Evolutionary conservation across 768 basidiomycete species (phyloP), one percentile per base, ranked within the genome.

Genomic region (Pholiota molesta): DNA sequence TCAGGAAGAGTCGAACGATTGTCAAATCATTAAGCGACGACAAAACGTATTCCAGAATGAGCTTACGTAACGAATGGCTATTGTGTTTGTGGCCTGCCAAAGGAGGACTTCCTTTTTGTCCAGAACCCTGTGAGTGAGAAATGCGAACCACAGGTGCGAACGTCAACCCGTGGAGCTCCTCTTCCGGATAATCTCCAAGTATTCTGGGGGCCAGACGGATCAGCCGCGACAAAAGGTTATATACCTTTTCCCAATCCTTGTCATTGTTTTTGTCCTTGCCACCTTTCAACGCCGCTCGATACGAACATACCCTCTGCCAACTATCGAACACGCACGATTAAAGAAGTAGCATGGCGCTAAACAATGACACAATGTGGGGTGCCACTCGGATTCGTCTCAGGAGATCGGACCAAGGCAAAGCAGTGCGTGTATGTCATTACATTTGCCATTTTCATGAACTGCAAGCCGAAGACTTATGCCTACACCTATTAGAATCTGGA

Each of bases 401-500:
- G 29, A 57, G 44, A 39, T 47, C 40, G 5, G 44, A 13, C 45
- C 40, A 57, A 47, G 28, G 23, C 23, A 26, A 23, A 49, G 8
- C 47, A 26, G 47, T 49, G 23, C 19, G 47, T 28, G 13, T 23
- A n/a, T n/a, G 17, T 44, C 7, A 1, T 44, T 44, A n/a, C 16
- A n/a, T 40, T 4, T 16, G 14, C 35, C 35, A 37, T 14, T 37
- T 44, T 21, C n/a, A 19, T 21, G 6, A 44, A 5, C 21, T 14
- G 47, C 14, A 26, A 26, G 47, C 21, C 23, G 3, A 28, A 29
- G 23, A 28, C 23, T 14, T 31, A 31, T 5, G 13, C 35, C 2
- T 16, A 1, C 13, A 4, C 37, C 44, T n/a, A 5, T n/a, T 57
- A 84, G 83, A 68, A 81, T 66, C 71, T 84, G 23, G 72, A 74